Conservation (phyloP, 1,284 basidiomycete species). For the Volvariella surrecta region DNA sequence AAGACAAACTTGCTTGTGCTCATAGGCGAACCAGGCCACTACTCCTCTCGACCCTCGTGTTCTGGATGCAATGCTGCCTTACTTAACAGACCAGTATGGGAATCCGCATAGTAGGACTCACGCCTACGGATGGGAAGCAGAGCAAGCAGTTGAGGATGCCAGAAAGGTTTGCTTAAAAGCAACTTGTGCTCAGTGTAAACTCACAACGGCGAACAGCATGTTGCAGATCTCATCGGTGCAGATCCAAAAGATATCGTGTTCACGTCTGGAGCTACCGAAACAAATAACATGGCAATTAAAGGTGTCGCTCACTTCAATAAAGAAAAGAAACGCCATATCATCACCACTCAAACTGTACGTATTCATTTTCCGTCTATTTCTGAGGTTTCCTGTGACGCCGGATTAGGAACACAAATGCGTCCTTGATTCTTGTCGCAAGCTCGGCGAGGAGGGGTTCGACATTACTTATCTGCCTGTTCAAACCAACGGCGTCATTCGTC, state of each 20-base stretch:
- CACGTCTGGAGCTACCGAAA: constrained; percentile 97
- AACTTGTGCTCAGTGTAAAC: neutral
- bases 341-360: constrained; percentile 84
- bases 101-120: constrained; percentile 98
- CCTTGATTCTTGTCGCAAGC: constrained; percentile 92
- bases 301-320: constrained; percentile 94
- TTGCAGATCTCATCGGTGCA: constrained; percentile 90
- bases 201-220: constrained; percentile 41
- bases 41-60: constrained; percentile 98
- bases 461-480: constrained; percentile 96
- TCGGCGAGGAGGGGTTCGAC: constrained; percentile 96
- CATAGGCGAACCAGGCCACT: constrained; percentile 60
- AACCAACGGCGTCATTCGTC: constrained; percentile 75
- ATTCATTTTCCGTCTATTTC: constrained; percentile 2
- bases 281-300: constrained; percentile 98
- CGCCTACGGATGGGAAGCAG: constrained; percentile 99
- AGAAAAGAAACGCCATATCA: constrained; percentile 85
- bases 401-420: constrained; percentile 98
- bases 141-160: constrained; percentile 88
- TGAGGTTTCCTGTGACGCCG: constrained; percentile 1
- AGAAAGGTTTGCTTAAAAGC: constrained; percentile 51
- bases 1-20: constrained; percentile 4
- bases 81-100: constrained; percentile 92
- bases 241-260: constrained; percentile 96
- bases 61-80: constrained; percentile 95